Percentiles rank a stretch among this genome's conserved stretches.
Evolutionary conservation across 163 green algal genomes (phyloP).

Genomic region (Scenedesmus sp.): DNA sequence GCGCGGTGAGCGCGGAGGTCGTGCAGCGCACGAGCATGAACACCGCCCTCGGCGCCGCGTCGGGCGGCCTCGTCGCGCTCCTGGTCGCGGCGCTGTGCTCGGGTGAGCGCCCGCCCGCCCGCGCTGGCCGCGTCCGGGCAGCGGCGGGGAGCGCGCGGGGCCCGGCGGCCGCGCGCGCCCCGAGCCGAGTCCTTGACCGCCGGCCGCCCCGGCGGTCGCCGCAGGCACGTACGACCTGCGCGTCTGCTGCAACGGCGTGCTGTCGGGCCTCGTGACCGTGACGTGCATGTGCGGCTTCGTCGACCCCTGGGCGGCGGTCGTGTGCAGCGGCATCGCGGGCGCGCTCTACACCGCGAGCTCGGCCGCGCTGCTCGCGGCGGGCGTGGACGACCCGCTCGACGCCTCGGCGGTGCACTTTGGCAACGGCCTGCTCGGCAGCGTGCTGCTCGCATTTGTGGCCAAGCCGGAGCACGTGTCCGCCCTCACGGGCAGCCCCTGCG

Average conservation of each 20-base stretch:
- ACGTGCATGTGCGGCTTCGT: constrained; percentile 56
- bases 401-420: constrained; percentile 52
- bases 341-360: constrained; percentile 48
- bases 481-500: constrained; percentile 49
- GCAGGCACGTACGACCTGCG: constrained; percentile 57
- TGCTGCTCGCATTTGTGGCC: constrained; percentile 55
- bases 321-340: constrained; percentile 48
- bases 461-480: constrained; percentile 50
- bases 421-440: constrained; percentile 46
- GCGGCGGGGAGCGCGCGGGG: not conserved
- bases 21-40: constrained; percentile 58
- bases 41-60: constrained; percentile 47
- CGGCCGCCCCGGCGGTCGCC: not conserved
- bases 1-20: constrained; percentile 16
- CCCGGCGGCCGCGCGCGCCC: not conserved
- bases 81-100: constrained; percentile 43
- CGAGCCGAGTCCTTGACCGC: no score
- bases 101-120: not conserved
- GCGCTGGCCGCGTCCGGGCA: not conserved
- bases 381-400: constrained; percentile 63
- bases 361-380: constrained; percentile 46
- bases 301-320: constrained; percentile 56
- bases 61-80: constrained; percentile 50
- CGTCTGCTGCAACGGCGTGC: constrained; percentile 59
- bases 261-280: constrained; percentile 54